Evolutionary conservation across 2,329 filamentous ascomycete genomes (phyloP).

Genomic region (Plenodomus lindquistii): DNA sequence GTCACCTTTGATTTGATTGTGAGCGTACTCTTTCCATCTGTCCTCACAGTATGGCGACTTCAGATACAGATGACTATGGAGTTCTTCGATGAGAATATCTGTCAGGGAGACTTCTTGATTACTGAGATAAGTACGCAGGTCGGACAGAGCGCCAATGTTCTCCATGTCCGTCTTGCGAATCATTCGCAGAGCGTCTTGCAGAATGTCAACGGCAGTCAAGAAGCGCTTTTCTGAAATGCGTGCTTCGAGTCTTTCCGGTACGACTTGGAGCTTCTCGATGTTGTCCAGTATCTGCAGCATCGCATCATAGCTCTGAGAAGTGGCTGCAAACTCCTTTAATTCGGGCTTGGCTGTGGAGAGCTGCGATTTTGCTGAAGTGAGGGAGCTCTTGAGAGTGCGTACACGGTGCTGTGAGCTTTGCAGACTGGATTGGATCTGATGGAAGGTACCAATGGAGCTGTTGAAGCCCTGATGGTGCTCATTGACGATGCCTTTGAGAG

Average conservation of each 20-base stretch:
- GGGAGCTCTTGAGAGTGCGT: slow-evolving; percentile 78
- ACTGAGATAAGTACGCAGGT: slow-evolving; percentile 82
- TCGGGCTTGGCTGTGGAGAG: slow-evolving; percentile 87
- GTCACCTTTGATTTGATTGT: slow-evolving; percentile 60
- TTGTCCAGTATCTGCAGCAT: slow-evolving; percentile 81
- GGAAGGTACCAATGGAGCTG: slow-evolving; percentile 97
- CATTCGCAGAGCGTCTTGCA: slow-evolving; percentile 83
- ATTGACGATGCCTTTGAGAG: slow-evolving; percentile 92
- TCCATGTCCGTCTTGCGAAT: slow-evolving; percentile 88
- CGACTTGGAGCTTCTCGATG: slow-evolving; percentile 82
- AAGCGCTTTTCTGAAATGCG: slow-evolving; percentile 97
- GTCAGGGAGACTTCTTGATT: slow-evolving; percentile 92
- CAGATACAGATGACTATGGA: slow-evolving; percentile 95
- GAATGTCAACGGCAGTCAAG: slow-evolving; percentile 84
- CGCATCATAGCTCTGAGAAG: slow-evolving; percentile 88
- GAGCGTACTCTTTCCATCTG: slow-evolving; percentile 83
- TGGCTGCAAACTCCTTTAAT: slow-evolving; percentile 82
- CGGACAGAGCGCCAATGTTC: slow-evolving; percentile 83
- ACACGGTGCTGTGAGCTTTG: slow-evolving; percentile 86
- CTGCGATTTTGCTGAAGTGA: slow-evolving; percentile 77
- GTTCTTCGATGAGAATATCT: slow-evolving; percentile 94
- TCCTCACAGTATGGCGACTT: slow-evolving; percentile 98
- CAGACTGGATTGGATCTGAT: slow-evolving; percentile 96
- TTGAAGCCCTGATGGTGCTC: slow-evolving; percentile 99
- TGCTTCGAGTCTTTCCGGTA: slow-evolving; percentile 91